Evolutionary conservation across 352 stramenopile genomes (phyloP), one percentile per base, ranked within the genome.

Genomic region (Phytopythium kandeliae): DNA sequence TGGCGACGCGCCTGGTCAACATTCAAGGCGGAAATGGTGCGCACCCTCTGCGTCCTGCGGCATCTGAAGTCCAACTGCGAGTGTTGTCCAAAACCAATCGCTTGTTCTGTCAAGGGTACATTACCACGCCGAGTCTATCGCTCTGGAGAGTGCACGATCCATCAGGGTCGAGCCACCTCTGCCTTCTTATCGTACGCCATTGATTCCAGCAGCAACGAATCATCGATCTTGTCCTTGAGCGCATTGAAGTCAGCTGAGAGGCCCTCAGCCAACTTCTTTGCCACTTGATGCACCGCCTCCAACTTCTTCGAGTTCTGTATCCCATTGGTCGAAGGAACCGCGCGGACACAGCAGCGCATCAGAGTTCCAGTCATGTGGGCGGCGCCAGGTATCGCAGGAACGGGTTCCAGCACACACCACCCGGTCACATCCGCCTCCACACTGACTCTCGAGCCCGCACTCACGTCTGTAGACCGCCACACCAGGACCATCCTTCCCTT

Each of bases 151-250:
- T 44, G 7, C 37, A 44, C 17, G n/a, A 24, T 16, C 9, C 16
- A 4, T 43, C 21, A 43, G 22, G 6, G 10, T 24, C 17, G 9
- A 12, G 13, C 25, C n/a, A 30, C 19, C 40, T 8, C 37, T 8
- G 22, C 37, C 37, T 44, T 44, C n/a, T 44, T 44, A 4, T 44
- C 37, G 37, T 44, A 44, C 37, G 22, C 16, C 37, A 47, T 33
- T 8, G 41, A 26, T 17, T 47, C 41, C 8, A 34, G 41, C 8
- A 47, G 41, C 22, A 47, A 24, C 41, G 19, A 24, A 16, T 48
- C 25, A 4, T 48, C 25, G 42, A 41, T 41, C 24, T 24, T n/a
- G n/a, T 6, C 44, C 30, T 41, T 51, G 15, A 51, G 17, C 17
- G 28, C 30, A 9, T 26, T 28, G n/a, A 51, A 26, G 26, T 41